Evolutionary conservation across 164 flowering plant species (phyloP), one percentile per base, ranked within the genome.

Genomic region (Nymphaea thermarum): DNA sequence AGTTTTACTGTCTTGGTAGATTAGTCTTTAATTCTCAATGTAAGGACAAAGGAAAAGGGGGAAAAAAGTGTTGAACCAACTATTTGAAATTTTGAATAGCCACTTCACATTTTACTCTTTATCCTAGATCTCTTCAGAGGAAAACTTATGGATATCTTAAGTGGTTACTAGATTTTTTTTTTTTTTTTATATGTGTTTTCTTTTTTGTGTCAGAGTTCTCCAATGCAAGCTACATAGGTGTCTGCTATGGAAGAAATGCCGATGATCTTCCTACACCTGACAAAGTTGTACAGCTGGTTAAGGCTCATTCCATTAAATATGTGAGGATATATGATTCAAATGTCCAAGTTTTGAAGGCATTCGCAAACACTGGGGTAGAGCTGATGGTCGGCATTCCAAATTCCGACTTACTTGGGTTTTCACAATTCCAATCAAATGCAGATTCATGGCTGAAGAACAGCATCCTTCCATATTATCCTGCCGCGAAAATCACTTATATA

Each of bases 231-330:
- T 82, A 61, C 2, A 72, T 92, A 61, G 99, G 99, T 60, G 80
- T 92, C 63, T 88, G 96, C 83, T 95, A 95, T 71, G 99, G 99
- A 68, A 85, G 97, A 71, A 90, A 86, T 77, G 99, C 93, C 0
- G 97, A 95, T 77, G 96, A 95, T 71, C 94, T 95, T 44, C 99
- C 99, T 3, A 83, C 93, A 16, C 96, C 99, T 6, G 87, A 87
- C 67, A 88, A 92, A 78, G 99, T 80, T 15, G 86, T 82, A 4
- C 81, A 90, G 70, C 77, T 95, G 69, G 82, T 88, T 66, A 77
- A 84, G 72, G 85, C 60, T 15, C 96, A 95, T 66, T 77, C 82
- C 68, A 87, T 95, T 14, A 87, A 88, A 72, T 83, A 84, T 64
- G 66, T 95, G 6, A 76, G 96, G 67, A 90, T 92, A 16, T 95